A percentile compares a stretch with the other conserved stretches of the same genome.
phyloP scores from a whole-genome alignment of 257 asterid genomes.

The Paulownia fortunei region DNA sequence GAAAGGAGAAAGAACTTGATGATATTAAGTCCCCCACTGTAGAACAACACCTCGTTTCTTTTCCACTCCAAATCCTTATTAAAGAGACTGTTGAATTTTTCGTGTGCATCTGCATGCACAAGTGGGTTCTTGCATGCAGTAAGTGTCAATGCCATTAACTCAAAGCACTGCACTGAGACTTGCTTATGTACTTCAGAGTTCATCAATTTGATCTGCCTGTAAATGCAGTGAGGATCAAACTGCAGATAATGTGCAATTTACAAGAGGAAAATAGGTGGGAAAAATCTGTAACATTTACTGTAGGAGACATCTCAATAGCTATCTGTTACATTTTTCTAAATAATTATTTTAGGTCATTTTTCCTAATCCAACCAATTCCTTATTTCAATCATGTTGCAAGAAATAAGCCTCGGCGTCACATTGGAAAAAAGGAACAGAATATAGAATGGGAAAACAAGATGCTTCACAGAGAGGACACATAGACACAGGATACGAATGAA shows the following conservation, averaged over 20 bases:
- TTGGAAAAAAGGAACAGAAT: not conserved
- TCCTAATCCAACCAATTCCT: constrained; percentile 14
- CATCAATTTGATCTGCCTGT: not conserved
- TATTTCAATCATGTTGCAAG: not conserved
- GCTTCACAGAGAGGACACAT: not conserved
- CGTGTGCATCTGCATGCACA: not conserved
- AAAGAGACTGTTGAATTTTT: not conserved
- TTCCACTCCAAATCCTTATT: not conserved
- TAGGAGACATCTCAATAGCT: not conserved
- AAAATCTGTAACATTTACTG: not conserved
- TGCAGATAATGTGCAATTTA: not conserved
- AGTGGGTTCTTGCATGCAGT: not conserved
- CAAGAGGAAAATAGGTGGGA: not conserved
- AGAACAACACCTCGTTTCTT: not conserved
- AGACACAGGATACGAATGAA: constrained; percentile 20
- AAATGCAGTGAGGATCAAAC: not conserved
- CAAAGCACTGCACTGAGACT: not conserved
- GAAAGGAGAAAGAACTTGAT: not conserved
- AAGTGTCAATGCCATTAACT: not conserved
- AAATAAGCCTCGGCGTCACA: not conserved
- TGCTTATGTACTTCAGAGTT: not conserved
- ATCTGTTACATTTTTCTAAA: not conserved
- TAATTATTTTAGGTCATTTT: not conserved
- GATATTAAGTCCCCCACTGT: not conserved
- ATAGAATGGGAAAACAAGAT: not conserved